These are phyloP conservation scores for Moricandia arvensis DNA, from an alignment of 345 rosid species.

Conservation along the genomic window DNA sequence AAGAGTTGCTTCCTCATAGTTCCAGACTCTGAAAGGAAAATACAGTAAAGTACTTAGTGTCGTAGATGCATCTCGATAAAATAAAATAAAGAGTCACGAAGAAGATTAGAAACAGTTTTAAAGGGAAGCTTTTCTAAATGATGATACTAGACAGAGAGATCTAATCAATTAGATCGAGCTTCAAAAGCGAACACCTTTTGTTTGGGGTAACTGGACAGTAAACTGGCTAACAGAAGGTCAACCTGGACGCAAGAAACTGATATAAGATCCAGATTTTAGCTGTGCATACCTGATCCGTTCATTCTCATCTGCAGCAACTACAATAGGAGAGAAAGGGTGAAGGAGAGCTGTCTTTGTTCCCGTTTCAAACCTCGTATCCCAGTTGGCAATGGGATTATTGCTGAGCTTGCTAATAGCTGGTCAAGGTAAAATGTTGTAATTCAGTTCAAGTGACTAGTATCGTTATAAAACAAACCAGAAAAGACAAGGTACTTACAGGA, in stretches of 20 bases:
- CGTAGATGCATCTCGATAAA: constrained; percentile 5
- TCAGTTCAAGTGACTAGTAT: constrained; percentile 22
- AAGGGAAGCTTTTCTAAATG: constrained; percentile 10
- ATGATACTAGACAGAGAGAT: constrained; percentile 13
- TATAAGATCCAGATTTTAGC: constrained; percentile 15
- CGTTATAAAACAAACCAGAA: constrained; percentile 26
- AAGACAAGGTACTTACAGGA: constrained; percentile 45
- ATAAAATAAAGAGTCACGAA: not conserved
- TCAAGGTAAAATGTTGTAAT: constrained; percentile 20
- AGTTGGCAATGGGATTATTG: constrained; percentile 71
- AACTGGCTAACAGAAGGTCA: constrained; percentile 7
- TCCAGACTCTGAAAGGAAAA: constrained; percentile 74
- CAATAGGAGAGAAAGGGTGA: constrained; percentile 93
- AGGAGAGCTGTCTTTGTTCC: constrained; percentile 80
- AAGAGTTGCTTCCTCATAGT: constrained; percentile 54
- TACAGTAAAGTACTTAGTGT: constrained; percentile 30
- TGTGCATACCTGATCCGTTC: constrained; percentile 74
- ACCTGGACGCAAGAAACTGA: not conserved
- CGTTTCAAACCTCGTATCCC: constrained; percentile 90
- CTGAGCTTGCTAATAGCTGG: constrained; percentile 79
- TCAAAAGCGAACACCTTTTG: constrained; percentile 6
- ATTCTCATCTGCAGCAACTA: constrained; percentile 93
- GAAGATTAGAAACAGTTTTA: constrained; percentile 7
- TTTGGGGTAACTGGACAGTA: constrained; percentile 1
- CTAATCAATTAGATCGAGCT: not conserved